Conservation (phyloP, 192 early-diverging fungal genomes). For the Backusella westeae region DNA sequence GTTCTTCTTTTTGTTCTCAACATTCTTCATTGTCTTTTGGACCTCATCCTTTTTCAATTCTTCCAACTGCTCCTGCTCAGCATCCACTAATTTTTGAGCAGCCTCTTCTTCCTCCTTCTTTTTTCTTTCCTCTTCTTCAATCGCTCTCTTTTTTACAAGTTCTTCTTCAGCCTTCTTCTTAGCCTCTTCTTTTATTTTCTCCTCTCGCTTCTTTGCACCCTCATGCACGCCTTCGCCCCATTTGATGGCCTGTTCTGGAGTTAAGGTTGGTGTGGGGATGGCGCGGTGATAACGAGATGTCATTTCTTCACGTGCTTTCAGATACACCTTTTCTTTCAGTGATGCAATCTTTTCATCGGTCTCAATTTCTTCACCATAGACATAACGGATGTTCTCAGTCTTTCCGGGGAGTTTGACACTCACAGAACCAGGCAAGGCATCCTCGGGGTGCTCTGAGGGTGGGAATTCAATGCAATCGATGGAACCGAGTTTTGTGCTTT, state of each 20-base stretch:
- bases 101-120: not conserved
- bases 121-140: not conserved
- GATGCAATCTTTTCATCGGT: not conserved
- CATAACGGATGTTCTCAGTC: not conserved
- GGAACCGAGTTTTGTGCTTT: not conserved
- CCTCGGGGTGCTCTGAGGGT: not conserved
- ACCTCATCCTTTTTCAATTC: not conserved
- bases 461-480: conserved; percentile 14
- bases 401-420: not conserved
- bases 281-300: conserved; percentile 7
- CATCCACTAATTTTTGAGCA: not conserved
- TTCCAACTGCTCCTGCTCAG: not conserved
- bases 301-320: not conserved
- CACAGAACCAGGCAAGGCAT: not conserved
- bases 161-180: not conserved
- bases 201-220: not conserved
- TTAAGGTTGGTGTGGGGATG: not conserved
- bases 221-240: not conserved
- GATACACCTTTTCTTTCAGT: not conserved
- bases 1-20: not conserved
- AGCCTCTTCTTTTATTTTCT: not conserved
- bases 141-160: not conserved
- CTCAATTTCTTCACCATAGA: not conserved
- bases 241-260: not conserved
- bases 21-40: not conserved